Evolutionary conservation across 495 filamentous ascomycete species (phyloP), one percentile per base, ranked within the genome.

Genomic region (Penicillium tannophilum): DNA sequence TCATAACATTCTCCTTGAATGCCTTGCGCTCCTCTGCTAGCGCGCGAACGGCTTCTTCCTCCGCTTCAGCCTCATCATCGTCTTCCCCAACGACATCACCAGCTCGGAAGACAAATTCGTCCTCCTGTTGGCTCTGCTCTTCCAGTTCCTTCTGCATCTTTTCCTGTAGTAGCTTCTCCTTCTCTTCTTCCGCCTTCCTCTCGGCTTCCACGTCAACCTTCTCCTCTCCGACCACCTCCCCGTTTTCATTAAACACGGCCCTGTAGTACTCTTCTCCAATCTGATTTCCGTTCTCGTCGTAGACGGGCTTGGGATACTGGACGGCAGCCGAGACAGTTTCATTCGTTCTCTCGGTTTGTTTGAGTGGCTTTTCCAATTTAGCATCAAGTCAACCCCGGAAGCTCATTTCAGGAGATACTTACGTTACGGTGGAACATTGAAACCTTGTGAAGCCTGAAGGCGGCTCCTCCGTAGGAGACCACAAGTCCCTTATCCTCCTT

Each of bases 391-490:
- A 26, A 39, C 23, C 9, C n/a, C 2, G 16, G 31, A 39, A 42
- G 4, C 9, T 51, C 16, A 52, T 16, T 36, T 12, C 1, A 6
- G 23, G 33, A 36, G 33, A 11, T 4, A 52, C 58, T 60, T 45
- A 60, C 58, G 19, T 43, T 44, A 35, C 31, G 44, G 26, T 19
- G 35, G 58, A 60, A 55, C 14, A 33, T 50, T 16, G 26, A 14
- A 36, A 60, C 24, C 6, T 10, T 49, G 16, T 20, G 44, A 42
- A 54, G 46, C 36, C 31, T 60, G 28, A 55, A 60, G 17, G 28
- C 43, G 9, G 43, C 28, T 55, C 58, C 58, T 20, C 58, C 52
- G 36, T 50, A 60, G 1, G 52, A 55, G 2, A 60, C 52, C 12
- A 56, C 54, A 6, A 49, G 31, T 24, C n/a, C 44, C n/a, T 41